Conservation (phyloP, 257 asterid genomes). For the Cordia subcordata region DNA sequence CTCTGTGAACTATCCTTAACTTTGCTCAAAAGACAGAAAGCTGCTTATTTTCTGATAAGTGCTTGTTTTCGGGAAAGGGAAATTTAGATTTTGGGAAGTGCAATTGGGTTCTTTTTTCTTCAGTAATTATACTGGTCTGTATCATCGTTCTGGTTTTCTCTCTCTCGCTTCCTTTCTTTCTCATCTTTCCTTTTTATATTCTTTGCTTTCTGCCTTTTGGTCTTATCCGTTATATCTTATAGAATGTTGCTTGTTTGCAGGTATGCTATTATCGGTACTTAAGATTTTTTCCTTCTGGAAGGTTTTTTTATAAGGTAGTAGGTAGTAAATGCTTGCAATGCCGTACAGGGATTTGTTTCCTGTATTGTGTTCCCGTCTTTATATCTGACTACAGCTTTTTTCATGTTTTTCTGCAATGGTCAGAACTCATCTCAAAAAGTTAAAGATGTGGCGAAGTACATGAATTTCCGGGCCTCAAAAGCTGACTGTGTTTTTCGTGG, state of each 20-base stretch:
- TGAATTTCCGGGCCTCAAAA: constrained; percentile 67
- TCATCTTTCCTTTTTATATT: constrained; percentile 2
- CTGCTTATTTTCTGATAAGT: too few relatives aligned
- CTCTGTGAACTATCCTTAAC: background rate
- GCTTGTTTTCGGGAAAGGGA: background rate
- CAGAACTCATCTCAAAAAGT: constrained; percentile 85
- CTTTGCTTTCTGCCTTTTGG: background rate
- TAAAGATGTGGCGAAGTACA: constrained; percentile 77
- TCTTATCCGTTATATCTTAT: constrained; percentile 1
- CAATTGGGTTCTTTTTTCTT: background rate
- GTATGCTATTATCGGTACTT: constrained; percentile 92
- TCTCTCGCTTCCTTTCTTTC: background rate
- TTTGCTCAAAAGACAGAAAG: background rate
- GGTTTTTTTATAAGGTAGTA: constrained; percentile 79
- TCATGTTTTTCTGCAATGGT: constrained; percentile 11
- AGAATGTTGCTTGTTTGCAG: constrained; percentile 34
- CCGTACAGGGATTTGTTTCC: background rate
- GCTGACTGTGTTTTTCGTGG: constrained; percentile 67
- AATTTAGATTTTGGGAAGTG: background rate
- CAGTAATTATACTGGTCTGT: background rate
- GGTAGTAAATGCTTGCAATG: too few relatives aligned
- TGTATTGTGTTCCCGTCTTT: background rate
- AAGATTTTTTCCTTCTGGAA: constrained; percentile 93
- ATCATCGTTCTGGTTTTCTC: background rate
- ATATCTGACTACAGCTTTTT: constrained; percentile 11